phyloP scores from a whole-genome alignment of 164 flowering plant species.

The Litsea cubeba region DNA sequence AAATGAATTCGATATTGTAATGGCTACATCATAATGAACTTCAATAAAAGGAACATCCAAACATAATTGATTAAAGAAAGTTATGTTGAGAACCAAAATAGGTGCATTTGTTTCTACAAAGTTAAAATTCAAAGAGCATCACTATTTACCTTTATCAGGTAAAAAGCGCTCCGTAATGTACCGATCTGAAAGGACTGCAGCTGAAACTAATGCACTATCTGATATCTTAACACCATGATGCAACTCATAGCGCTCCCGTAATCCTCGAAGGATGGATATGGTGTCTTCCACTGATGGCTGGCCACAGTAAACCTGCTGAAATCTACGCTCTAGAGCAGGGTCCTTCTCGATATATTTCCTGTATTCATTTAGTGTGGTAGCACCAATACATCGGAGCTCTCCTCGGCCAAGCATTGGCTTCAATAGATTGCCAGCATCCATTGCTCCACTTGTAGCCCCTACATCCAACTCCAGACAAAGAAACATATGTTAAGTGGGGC shows the following conservation, averaged over 20 bases:
- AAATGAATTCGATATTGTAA: too few relatives aligned
- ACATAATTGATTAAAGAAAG: too few relatives aligned
- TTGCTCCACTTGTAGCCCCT: constrained; percentile 91
- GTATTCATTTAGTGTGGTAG: constrained; percentile 86
- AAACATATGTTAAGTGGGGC: too few relatives aligned
- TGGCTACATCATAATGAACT: too few relatives aligned
- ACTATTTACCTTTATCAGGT: constrained; percentile 82
- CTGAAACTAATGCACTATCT: constrained; percentile 87
- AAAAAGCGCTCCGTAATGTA: constrained; percentile 88
- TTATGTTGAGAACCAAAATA: too few relatives aligned
- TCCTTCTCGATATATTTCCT: constrained; percentile 95
- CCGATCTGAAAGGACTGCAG: constrained; percentile 78
- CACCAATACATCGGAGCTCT: constrained; percentile 93
- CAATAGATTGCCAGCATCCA: constrained; percentile 95
- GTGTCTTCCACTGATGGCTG: constrained; percentile 98
- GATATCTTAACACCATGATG: constrained; percentile 98
- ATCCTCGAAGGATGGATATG: constrained; percentile 85
- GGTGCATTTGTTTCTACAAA: too few relatives aligned
- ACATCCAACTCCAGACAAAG: constrained; percentile 2
- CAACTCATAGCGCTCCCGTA: constrained; percentile 87
- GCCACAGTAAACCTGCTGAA: constrained; percentile 88
- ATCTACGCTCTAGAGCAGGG: constrained; percentile 92
- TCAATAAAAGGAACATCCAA: too few relatives aligned
- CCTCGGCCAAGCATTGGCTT: constrained; percentile 98
- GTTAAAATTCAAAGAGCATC: too few relatives aligned